Conservation (phyloP, 2,329 filamentous ascomycete genomes). For the Fusarium sp. region DNA sequence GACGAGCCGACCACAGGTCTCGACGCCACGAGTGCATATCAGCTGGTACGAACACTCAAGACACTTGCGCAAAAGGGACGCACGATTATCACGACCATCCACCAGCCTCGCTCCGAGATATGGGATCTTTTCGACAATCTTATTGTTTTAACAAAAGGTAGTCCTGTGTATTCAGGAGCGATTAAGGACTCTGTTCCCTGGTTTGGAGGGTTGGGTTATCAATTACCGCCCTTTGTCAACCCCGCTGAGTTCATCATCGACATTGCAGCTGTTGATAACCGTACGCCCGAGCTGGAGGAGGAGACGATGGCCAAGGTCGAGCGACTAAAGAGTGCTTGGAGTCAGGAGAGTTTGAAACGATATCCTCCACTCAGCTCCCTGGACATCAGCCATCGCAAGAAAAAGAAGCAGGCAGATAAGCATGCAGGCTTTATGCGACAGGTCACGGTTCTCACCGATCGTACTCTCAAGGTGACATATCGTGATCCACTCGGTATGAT, state of each 20-base stretch:
- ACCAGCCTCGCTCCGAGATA: conserved; percentile 84
- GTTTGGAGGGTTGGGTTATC: conserved; percentile 73
- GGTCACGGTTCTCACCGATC: conserved; percentile 74
- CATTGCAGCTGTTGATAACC: conserved; percentile 80
- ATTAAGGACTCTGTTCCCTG: conserved; percentile 72
- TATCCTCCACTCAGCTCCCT: conserved; percentile 44
- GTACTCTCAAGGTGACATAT: conserved; percentile 79
- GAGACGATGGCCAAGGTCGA: conserved; percentile 73
- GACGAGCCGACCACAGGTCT: conserved; percentile 86
- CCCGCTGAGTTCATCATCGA: conserved; percentile 85
- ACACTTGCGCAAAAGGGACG: conserved; percentile 76
- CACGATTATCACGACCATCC: conserved; percentile 81
- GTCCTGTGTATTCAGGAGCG: conserved; percentile 77
- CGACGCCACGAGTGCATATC: conserved; percentile 83
- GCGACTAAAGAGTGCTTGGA: conserved; percentile 74
- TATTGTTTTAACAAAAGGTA: conserved; percentile 77
- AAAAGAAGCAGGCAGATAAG: conserved; percentile 51
- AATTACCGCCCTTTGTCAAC: conserved; percentile 80
- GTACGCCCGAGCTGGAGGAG: conserved; percentile 75
- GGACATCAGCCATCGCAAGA: conserved; percentile 25
- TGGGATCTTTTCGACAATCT: conserved; percentile 84
- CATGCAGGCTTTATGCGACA: conserved; percentile 75
- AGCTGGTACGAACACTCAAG: conserved; percentile 80
- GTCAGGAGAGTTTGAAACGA: conserved; percentile 53
- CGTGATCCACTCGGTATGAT: conserved; percentile 84